Base-by-base conservation (phyloP, 495 filamentous ascomycete genomes). In the Tuber aestivum region DNA sequence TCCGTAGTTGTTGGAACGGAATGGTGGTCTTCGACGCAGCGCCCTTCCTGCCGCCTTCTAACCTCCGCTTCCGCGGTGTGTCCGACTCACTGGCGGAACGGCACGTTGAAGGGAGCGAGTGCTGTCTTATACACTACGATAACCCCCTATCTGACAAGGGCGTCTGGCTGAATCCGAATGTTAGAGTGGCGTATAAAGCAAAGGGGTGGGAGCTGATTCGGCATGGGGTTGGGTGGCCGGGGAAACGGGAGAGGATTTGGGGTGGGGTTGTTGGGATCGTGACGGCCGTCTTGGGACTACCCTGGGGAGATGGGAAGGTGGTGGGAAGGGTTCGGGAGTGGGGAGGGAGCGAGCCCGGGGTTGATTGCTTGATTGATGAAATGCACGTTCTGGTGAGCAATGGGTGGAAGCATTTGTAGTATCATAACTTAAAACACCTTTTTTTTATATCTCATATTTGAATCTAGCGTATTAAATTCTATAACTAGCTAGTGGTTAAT, bases 1-100 rank as follows among this genome's bases (percentile, higher is more conserved):
- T 96, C 0, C 84, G 83, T 41, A 92, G 90, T 74, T 97, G 93
- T 83, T 97, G 93, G 93, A 95, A 95, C 72, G 92, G 93, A 68
- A 91, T 95, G 81, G 89, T 91, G 27, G 86, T 85, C 20, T 88
- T 91, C 84, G 85, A 87, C 20, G 86, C 90, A 9, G 80, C 83
- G 5, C 89, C 91, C 3, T 93, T 93, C 84, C 87, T 88, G 75
- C 78, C 83, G 21, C 50, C 72, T 1, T 70, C 40, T 4, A 86
- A 87, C 48, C 85, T 91, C 14, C 83, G 84, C 42, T 96, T 95
- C 83, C 90, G 93, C 50, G 92, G 90, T 40, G 88, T 94, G 70
- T 81, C 89, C 0, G 93, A 95, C 77, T 87, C 83, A 1, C 88
- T 96, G 12, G 92, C 93, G 0, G 78, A 84, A 2, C 82, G 83